These are phyloP conservation scores for Talaromyces piceae DNA, from an alignment of 2,329 filamentous ascomycete genomes.

Conservation along the genomic window DNA sequence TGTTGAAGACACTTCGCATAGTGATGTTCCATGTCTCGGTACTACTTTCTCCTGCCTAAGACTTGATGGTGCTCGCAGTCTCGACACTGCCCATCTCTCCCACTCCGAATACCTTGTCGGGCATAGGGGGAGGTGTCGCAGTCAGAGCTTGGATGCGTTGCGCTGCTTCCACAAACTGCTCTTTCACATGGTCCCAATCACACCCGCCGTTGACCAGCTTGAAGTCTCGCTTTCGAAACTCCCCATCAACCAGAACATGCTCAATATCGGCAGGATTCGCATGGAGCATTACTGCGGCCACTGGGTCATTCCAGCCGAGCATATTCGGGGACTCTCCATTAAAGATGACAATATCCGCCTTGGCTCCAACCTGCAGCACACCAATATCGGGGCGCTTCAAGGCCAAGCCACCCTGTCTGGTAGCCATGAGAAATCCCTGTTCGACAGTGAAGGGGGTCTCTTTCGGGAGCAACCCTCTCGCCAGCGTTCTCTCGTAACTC, in stretches of 20 bases:
- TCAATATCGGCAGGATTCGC: conserved; percentile 2
- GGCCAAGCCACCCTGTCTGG: background rate
- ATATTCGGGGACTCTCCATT: conserved; percentile 42
- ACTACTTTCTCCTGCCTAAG: background rate
- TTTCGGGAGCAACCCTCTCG: background rate
- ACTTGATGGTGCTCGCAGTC: background rate
- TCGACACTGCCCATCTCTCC: background rate
- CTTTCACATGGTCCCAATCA: background rate
- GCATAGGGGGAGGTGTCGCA: background rate
- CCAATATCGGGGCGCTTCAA: background rate
- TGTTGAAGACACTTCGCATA: too few species aligned
- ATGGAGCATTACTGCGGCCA: conserved; percentile 51
- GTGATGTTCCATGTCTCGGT: too few species aligned
- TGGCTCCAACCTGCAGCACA: background rate
- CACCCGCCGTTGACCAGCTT: background rate
- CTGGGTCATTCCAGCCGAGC: conserved; percentile 49
- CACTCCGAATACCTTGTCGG: background rate
- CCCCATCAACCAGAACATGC: background rate
- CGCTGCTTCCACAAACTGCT: background rate
- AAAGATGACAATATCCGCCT: conserved; percentile 43
- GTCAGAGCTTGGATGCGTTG: background rate
- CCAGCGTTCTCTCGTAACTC: background rate
- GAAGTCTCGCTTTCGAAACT: background rate
- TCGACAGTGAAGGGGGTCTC: background rate
- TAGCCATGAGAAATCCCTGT: conserved; percentile 1